Conservation (phyloP, 202 grass and related monocot species). For the Setaria viridis region DNA sequence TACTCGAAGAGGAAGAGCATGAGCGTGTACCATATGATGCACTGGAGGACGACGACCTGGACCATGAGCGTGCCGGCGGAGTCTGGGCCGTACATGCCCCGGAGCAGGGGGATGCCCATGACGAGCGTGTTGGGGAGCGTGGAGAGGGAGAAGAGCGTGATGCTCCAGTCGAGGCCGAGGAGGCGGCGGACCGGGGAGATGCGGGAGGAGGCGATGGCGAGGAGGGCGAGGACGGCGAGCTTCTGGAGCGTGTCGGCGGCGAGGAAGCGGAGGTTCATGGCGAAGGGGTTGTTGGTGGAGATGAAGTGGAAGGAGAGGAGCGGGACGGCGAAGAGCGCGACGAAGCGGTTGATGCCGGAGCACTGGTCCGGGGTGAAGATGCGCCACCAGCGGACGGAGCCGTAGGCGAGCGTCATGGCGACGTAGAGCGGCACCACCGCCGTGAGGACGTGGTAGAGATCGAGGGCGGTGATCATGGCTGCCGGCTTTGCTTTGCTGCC, state of each 20-base stretch:
- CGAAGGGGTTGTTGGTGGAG: constrained; percentile 84
- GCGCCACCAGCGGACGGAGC: constrained; percentile 88
- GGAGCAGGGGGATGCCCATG: constrained; percentile 89
- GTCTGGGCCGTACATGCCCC: constrained; percentile 75
- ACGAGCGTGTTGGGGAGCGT: constrained; percentile 96
- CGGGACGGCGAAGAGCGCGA: constrained; percentile 95
- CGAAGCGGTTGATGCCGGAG: constrained; percentile 97
- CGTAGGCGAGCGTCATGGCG: constrained; percentile 90
- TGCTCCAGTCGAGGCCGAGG: constrained; percentile 72
- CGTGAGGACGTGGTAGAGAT: constrained; percentile 90
- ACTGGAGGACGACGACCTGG: constrained; percentile 97
- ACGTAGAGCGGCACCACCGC: constrained; percentile 93
- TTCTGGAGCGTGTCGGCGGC: constrained; percentile 92
- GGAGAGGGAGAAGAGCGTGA: constrained; percentile 93
- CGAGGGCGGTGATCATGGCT: constrained; percentile 78
- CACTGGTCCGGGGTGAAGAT: constrained; percentile 91
- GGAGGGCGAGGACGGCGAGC: constrained; percentile 54
- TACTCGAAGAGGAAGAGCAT: constrained; percentile 99
- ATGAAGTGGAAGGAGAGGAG: constrained; percentile 98
- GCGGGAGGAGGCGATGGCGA: constrained; percentile 37
- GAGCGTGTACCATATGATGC: constrained; percentile 96
- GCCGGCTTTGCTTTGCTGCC: no score
- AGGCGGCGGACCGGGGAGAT: neutral
- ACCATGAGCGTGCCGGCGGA: constrained; percentile 84
- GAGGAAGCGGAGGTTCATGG: constrained; percentile 91